Conservation (phyloP, 108 stramenopile genomes). For the Mayamaea pseudoterrestris region DNA sequence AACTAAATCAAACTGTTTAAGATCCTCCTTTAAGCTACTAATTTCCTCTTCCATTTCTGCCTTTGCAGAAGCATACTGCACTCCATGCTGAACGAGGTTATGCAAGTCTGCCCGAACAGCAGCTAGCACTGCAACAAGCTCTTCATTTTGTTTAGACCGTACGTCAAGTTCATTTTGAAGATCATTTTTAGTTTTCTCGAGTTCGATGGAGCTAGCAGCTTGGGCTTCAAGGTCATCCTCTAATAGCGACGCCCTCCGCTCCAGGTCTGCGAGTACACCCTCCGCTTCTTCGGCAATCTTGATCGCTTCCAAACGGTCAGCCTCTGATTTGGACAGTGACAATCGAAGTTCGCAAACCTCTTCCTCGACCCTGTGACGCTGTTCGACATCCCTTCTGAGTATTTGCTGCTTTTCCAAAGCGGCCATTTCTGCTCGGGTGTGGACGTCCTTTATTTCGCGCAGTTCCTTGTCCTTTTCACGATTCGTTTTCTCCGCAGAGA, state of each 20-base stretch:
- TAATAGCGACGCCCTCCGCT: too few species aligned
- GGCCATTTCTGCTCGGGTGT: neutral
- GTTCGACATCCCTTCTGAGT: neutral
- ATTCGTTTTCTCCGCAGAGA: too few species aligned
- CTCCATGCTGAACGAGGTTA: too few species aligned
- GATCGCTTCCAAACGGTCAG: neutral
- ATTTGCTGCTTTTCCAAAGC: too few species aligned
- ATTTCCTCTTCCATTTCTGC: constrained; percentile 3
- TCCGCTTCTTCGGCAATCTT: too few species aligned
- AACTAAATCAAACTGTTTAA: neutral
- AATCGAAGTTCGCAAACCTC: neutral
- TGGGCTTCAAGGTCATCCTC: too few species aligned
- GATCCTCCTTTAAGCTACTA: neutral
- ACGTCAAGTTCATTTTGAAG: neutral
- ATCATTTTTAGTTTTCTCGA: constrained; percentile 1
- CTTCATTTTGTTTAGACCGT: neutral
- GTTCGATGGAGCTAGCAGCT: too few species aligned
- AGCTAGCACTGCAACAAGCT: too few species aligned
- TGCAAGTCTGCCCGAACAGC: too few species aligned
- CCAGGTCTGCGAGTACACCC: too few species aligned
- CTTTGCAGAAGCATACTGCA: neutral
- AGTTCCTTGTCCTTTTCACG: too few species aligned
- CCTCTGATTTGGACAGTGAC: neutral
- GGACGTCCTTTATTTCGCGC: too few species aligned
- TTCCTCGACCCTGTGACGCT: neutral